A percentile compares a stretch with the other conserved stretches of the same genome.
Evolutionary conservation across 2,329 filamentous ascomycete species (phyloP).

Genomic region (Periconia macrospinosa): DNA sequence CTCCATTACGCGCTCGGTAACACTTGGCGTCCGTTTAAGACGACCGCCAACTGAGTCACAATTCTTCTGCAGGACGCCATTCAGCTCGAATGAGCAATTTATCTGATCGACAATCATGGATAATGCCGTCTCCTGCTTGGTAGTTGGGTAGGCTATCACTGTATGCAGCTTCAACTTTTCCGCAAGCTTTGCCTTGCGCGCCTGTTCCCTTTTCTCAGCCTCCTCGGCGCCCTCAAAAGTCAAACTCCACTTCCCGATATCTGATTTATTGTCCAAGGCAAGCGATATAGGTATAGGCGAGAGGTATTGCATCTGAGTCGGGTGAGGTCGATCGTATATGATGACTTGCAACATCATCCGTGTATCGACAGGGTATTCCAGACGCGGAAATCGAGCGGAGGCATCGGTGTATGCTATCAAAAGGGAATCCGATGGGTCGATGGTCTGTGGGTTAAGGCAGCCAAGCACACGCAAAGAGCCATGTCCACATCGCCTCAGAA

Average conservation of each 20-base stretch:
- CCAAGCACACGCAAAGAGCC: constrained; percentile 84
- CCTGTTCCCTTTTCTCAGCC: constrained; percentile 68
- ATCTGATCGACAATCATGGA: constrained; percentile 86
- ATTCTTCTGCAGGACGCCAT: constrained; percentile 84
- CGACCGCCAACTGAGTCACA: constrained; percentile 81
- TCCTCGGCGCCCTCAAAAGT: constrained; percentile 62
- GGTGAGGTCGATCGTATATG: constrained; percentile 82
- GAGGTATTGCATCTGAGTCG: constrained; percentile 92
- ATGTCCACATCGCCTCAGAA: constrained; percentile 83
- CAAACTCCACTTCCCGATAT: constrained; percentile 41
- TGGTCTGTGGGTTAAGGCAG: constrained; percentile 67
- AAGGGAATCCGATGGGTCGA: constrained; percentile 66
- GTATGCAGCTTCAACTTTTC: constrained; percentile 89
- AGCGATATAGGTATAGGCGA: constrained; percentile 87
- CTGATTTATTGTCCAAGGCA: constrained; percentile 69
- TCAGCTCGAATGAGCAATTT: constrained; percentile 92
- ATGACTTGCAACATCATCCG: constrained; percentile 82
- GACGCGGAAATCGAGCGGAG: constrained; percentile 63
- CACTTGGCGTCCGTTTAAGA: constrained; percentile 81
- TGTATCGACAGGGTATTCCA: constrained; percentile 67
- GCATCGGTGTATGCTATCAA: constrained; percentile 62
- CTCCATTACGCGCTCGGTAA: constrained; percentile 91
- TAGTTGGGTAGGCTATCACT: constrained; percentile 73
- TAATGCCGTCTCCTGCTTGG: constrained; percentile 80
- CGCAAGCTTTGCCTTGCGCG: constrained; percentile 67